phyloP scores from a whole-genome alignment of 2,329 filamentous ascomycete genomes.

The Helotiales sp. region DNA sequence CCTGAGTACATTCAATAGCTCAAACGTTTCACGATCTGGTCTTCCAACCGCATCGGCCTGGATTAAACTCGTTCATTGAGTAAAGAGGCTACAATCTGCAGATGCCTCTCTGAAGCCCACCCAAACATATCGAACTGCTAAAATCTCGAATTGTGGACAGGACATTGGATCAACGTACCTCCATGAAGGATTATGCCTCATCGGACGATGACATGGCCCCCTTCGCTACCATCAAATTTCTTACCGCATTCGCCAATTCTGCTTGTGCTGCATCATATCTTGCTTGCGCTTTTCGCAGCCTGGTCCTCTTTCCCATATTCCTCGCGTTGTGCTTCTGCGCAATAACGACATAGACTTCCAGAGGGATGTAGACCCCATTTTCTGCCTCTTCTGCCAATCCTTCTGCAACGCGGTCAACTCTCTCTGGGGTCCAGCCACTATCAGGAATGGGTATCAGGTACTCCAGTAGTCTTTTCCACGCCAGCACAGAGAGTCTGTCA shows the following conservation, averaged over 20 bases:
- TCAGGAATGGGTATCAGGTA: not conserved
- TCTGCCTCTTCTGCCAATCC: not conserved
- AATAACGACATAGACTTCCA: slow-evolving; percentile 4
- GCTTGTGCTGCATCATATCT: not conserved
- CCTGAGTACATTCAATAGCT: too few species aligned
- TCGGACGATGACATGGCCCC: not conserved
- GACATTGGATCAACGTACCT: not conserved
- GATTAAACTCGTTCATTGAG: not conserved
- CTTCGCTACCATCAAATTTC: too few species aligned
- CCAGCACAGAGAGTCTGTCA: not conserved
- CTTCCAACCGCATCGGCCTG: too few species aligned
- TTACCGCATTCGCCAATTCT: not conserved
- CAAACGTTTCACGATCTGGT: too few species aligned
- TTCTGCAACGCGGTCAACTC: not conserved
- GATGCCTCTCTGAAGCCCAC: too few species aligned
- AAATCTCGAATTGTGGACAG: too few species aligned
- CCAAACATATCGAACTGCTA: too few species aligned
- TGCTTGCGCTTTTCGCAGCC: not conserved
- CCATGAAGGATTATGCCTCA: not conserved
- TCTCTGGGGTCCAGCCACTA: not conserved
- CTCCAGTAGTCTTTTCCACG: not conserved
- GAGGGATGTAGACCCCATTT: not conserved
- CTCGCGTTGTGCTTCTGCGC: not conserved
- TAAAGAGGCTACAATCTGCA: not conserved
- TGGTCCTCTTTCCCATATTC: not conserved